Percentiles rank a stretch among this genome's conserved stretches.
phyloP scores from a whole-genome alignment of 176 grass and related monocot genomes.

The Phragmites australis region DNA sequence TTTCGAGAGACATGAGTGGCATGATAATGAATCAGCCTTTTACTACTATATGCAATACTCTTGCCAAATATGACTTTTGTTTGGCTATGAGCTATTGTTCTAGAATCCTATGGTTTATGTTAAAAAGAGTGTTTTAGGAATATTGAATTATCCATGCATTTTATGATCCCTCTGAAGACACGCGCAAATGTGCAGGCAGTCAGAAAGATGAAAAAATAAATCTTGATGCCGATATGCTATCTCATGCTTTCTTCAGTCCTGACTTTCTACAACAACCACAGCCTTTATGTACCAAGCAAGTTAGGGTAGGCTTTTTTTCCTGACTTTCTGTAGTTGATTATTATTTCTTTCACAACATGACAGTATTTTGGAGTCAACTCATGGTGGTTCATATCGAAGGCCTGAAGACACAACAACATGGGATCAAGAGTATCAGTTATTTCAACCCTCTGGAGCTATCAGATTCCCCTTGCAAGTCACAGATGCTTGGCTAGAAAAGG shows the following conservation, averaged over 20 bases:
- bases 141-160: neutral
- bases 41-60: neutral
- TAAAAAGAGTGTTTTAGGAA: neutral
- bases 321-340: constrained; percentile 32
- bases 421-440: constrained; percentile 64
- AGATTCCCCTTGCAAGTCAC: constrained; percentile 69
- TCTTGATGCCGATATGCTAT: neutral
- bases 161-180: neutral
- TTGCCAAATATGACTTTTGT: neutral
- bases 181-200: neutral
- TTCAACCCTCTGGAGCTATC: constrained; percentile 84
- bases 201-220: constrained; percentile 34
- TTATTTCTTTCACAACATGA: constrained; percentile 46
- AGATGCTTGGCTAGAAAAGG: constrained; percentile 90
- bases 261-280: neutral
- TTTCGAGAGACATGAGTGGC: neutral
- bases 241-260: constrained; percentile 8
- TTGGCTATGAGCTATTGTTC: neutral
- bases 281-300: neutral
- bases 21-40: constrained; percentile 7
- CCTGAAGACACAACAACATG: constrained; percentile 50
- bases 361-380: constrained; percentile 74
- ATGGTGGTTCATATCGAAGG: constrained; percentile 65
- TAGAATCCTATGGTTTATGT: neutral
- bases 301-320: neutral